Evolutionary conservation across 352 stramenopile genomes (phyloP).

Genomic region (Phytophthora idaei): DNA sequence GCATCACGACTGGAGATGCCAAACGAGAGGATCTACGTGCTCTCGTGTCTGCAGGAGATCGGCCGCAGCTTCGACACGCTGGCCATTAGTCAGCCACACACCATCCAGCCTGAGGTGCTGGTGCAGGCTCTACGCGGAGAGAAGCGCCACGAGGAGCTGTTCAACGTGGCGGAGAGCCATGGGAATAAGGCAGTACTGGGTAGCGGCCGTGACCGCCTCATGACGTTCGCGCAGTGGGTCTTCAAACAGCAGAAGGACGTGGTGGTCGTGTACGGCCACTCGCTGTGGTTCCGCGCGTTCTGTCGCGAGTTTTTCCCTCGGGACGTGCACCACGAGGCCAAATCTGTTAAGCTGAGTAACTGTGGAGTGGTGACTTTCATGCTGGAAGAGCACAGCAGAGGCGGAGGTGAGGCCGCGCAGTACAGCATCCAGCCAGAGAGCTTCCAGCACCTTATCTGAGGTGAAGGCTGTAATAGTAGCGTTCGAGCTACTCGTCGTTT

Average conservation of each 20-base stretch:
- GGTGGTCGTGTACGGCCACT: conserved; percentile 86
- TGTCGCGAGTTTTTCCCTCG: conserved; percentile 79
- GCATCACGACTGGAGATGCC: conserved; percentile 55
- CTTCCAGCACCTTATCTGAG: conserved; percentile 48
- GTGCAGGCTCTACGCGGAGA: conserved; percentile 33
- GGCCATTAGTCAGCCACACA: conserved; percentile 64
- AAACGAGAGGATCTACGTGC: conserved; percentile 76
- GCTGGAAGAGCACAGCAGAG: conserved; percentile 49
- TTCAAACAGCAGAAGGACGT: conserved; percentile 63
- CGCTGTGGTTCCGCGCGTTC: conserved; percentile 86
- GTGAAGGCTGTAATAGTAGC: neutral
- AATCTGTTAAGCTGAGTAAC: conserved; percentile 75
- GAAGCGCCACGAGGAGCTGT: conserved; percentile 68
- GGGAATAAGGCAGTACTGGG: conserved; percentile 83
- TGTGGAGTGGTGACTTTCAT: conserved; percentile 80
- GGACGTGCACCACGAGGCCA: conserved; percentile 45
- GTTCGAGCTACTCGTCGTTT: neutral
- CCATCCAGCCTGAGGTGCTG: conserved; percentile 41
- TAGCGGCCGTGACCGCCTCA: conserved; percentile 58
- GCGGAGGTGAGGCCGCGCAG: conserved; percentile 26
- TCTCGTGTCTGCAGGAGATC: conserved; percentile 86
- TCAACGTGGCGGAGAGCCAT: conserved; percentile 76
- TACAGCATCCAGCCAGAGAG: conserved; percentile 53
- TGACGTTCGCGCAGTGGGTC: conserved; percentile 71
- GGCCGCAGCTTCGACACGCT: conserved; percentile 87